Evolutionary conservation across 352 stramenopile genomes (phyloP), one percentile per base, ranked within the genome.

Genomic region (Globisporangium solare): DNA sequence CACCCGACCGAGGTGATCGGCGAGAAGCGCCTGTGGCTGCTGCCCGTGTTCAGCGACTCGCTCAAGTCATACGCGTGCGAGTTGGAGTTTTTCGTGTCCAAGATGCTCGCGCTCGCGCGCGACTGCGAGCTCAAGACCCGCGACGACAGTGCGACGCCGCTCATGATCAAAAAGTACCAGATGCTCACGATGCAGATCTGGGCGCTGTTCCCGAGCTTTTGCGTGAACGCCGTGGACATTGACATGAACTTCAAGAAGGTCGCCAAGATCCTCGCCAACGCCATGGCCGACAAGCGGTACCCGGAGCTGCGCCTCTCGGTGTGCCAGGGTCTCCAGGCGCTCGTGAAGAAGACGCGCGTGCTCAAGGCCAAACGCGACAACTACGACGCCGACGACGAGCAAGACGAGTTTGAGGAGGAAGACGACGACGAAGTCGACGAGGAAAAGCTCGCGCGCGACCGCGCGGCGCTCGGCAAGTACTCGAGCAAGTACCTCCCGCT

Each of bases 241-340:
- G 78, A 87, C 59, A 71, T 69, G 32, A 81, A 81, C 31, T 95
- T 95, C 58, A 92, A 92, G 74, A 89, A 80, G 61, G 74, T 95
- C 42, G 86, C 86, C 47, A 95, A 95, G 79, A 61, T 89, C 40
- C 70, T 95, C 10, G 83, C 83, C 14, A 95, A 91, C 49, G 86
- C 86, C 39, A 92, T 95, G 82, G 76, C 76, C 31, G 86, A 95
- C 67, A 80, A 93, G 69, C 83, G 86, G 27, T 94, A 89, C 64
- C 86, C 86, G 2, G 81, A 92, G 58, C 67, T 95, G 50, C 86
- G 83, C 17, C 73, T 92, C 39, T 71, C 80, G 27, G 82, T 95
- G n/a, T 95, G 86, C 61, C 83, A 92, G 60, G 86, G 86, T 63
- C 79, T 95, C 12, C 80, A 92, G 55, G 76, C 71, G 6, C 71